Conservation (phyloP, 2,329 filamentous ascomycete species). For the Chrysosporium queenslandicum region DNA sequence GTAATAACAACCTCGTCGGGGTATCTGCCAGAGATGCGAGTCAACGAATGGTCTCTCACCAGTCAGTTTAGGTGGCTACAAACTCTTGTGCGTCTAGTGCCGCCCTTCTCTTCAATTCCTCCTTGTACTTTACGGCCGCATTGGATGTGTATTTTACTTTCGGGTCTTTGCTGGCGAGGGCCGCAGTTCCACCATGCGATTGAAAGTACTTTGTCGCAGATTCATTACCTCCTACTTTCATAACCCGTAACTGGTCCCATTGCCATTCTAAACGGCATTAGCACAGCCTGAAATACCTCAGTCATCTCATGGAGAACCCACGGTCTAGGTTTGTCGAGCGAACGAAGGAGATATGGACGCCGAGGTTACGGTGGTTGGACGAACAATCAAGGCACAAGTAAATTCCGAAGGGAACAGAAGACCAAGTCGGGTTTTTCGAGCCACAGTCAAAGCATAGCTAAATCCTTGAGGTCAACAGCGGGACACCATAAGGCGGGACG, state of each 20-base stretch:
- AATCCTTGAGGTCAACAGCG: constrained; percentile 16
- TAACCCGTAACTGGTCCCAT: constrained; percentile 93
- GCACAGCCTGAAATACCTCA: constrained; percentile 9
- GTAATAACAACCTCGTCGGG: constrained; percentile 77
- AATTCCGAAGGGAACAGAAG: constrained; percentile 91
- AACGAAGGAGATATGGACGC: constrained; percentile 98
- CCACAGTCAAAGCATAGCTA: constrained; percentile 98
- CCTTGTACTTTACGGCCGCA: constrained; percentile 95
- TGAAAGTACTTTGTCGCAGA: constrained; percentile 98
- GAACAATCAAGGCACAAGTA: constrained; percentile 98
- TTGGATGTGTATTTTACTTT: constrained; percentile 95
- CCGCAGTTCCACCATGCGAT: constrained; percentile 85
- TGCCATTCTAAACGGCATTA: constrained; percentile 63
- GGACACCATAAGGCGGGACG: constrained; percentile 13
- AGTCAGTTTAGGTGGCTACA: constrained; percentile 28
- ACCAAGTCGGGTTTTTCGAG: constrained; percentile 97
- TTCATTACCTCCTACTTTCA: constrained; percentile 98
- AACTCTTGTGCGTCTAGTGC: constrained; percentile 77
- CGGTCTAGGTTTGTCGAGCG: constrained; percentile 96
- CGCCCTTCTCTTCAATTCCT: constrained; percentile 79
- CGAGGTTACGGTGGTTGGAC: constrained; percentile 90
- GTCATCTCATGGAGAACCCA: constrained; percentile 44
- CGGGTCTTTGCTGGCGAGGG: constrained; percentile 87
- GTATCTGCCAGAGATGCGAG: constrained; percentile 46
- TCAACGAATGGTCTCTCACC: not conserved